A percentile compares a stretch with the other conserved stretches of the same genome.
These are phyloP conservation scores for Arthromyces matolae DNA, from an alignment of 768 basidiomycete genomes.

Conservation along the genomic window DNA sequence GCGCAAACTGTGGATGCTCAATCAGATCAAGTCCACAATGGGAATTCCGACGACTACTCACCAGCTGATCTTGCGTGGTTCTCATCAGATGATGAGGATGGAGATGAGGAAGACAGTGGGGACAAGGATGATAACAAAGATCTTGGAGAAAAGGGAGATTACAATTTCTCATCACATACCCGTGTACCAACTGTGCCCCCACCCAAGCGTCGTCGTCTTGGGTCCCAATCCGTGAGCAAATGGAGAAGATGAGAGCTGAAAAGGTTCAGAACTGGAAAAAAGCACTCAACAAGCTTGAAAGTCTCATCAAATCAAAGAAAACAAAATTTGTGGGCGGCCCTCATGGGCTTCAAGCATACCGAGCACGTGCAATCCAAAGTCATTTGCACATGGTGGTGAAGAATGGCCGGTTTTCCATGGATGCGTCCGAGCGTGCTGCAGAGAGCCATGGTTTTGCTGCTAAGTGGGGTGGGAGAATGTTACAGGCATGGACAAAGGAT, in stretches of 20 bases:
- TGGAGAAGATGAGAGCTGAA: background rate
- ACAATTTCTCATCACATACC: background rate
- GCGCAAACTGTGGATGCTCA: no score
- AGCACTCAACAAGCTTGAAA: no score
- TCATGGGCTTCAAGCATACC: slow-evolving; percentile 2
- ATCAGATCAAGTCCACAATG: no score
- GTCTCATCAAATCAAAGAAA: no score
- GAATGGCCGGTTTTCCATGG: background rate
- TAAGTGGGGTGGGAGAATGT: background rate
- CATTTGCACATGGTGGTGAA: background rate
- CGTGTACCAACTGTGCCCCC: background rate
- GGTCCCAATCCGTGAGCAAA: background rate
- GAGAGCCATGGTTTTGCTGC: background rate
- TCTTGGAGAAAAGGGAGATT: background rate
- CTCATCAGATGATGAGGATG: background rate
- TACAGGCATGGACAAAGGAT: slow-evolving; percentile 9
- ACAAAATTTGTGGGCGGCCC: background rate
- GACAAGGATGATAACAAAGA: background rate
- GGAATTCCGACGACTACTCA: background rate
- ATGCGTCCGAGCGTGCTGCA: background rate
- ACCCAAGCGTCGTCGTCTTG: background rate
- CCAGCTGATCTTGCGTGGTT: background rate
- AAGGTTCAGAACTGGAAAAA: background rate
- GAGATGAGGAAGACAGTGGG: background rate
- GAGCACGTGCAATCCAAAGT: slow-evolving; percentile 4